Conservation (phyloP, 306 rosid genomes). For the Astragalus glycyphyllos region DNA sequence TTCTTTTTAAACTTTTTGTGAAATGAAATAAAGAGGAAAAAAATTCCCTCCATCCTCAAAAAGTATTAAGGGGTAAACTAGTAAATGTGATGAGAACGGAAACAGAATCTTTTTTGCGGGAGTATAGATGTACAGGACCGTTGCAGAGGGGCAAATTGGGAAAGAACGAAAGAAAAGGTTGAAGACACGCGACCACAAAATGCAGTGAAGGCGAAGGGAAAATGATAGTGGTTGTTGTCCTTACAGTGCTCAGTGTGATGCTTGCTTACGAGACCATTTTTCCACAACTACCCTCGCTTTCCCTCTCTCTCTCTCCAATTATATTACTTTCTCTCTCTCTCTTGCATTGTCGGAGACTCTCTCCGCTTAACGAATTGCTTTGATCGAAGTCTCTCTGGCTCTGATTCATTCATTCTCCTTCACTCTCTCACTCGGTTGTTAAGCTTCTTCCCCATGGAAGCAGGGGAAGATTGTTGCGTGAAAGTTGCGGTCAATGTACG, state of each 20-base stretch:
- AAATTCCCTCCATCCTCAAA: not conserved
- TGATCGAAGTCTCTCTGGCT: not conserved
- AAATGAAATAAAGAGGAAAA: not conserved
- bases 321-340: constrained; percentile 58
- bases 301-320: constrained; percentile 37
- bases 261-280: constrained; percentile 38
- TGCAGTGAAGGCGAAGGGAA: constrained; percentile 62
- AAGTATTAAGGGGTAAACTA: constrained; percentile 29
- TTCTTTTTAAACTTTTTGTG: not conserved
- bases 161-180: constrained; percentile 43
- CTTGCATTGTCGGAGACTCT: constrained; percentile 40
- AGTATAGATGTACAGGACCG: constrained; percentile 40
- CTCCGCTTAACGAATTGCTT: constrained; percentile 19
- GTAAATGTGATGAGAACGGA: constrained; percentile 4
- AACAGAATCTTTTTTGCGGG: constrained; percentile 29
- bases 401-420: constrained; percentile 20
- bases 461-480: constrained; percentile 93
- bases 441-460: constrained; percentile 68
- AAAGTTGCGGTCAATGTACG: constrained; percentile 96
- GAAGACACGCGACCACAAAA: constrained; percentile 52
- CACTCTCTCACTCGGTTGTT: constrained; percentile 3
- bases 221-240: constrained; percentile 62
- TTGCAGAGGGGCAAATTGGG: constrained; percentile 49
- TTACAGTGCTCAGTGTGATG: constrained; percentile 46
- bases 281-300: constrained; percentile 51